A percentile compares a stretch with the other conserved stretches of the same genome.
Conservation (phyloP, 495 filamentous ascomycete genomes). For the Niebla homalea region DNA sequence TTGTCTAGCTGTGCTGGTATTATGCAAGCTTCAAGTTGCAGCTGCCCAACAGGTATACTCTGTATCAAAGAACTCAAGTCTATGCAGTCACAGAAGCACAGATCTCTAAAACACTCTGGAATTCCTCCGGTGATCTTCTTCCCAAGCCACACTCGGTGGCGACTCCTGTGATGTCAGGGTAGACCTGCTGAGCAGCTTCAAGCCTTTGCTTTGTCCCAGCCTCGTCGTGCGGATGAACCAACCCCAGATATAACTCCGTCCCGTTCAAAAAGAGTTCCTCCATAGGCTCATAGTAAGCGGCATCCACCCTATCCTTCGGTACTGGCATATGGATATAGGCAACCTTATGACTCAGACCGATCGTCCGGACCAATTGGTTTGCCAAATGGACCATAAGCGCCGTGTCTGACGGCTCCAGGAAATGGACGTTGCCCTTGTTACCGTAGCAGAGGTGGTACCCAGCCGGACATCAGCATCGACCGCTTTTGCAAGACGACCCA, state of each 20-base stretch:
- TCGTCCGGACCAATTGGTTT: slow-evolving; percentile 14
- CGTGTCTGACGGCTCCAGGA: slow-evolving; percentile 27
- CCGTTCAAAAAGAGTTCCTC: slow-evolving; percentile 17
- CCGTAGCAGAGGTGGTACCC: slow-evolving; percentile 36
- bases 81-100: background rate
- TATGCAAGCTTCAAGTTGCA: too few species aligned
- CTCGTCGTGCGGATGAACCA: slow-evolving; percentile 29
- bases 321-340: slow-evolving; percentile 35
- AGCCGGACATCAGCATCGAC: slow-evolving; percentile 24
- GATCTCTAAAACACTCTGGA: slow-evolving; percentile 22
- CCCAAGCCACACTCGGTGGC: slow-evolving; percentile 33
- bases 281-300: slow-evolving; percentile 22
- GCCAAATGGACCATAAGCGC: slow-evolving; percentile 22
- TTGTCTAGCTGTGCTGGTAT: too few species aligned
- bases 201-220: slow-evolving; percentile 27
- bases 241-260: slow-evolving; percentile 26
- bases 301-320: slow-evolving; percentile 24
- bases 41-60: too few species aligned
- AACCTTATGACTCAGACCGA: slow-evolving; percentile 12
- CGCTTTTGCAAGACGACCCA: slow-evolving; percentile 16
- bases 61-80: too few species aligned
- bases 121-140: slow-evolving; percentile 25
- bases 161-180: slow-evolving; percentile 24
- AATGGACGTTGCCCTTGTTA: slow-evolving; percentile 29
- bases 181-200: slow-evolving; percentile 20